Percentiles rank a stretch among this genome's conserved stretches.
phyloP scores from a whole-genome alignment of 2,329 filamentous ascomycete genomes.

The Thelonectria discophora region DNA sequence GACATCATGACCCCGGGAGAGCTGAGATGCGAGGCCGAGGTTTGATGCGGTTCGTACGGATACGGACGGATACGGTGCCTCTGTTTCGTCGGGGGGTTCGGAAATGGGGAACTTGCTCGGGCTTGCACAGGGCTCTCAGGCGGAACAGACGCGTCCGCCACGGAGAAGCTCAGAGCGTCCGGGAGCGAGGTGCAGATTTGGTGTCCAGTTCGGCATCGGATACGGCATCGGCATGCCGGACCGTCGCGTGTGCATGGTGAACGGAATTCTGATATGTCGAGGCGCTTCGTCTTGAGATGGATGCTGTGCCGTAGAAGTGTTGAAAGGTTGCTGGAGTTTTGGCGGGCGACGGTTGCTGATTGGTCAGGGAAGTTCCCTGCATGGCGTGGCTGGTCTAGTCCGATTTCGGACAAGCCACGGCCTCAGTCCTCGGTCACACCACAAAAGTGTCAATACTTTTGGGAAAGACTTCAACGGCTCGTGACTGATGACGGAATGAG shows the following conservation, averaged over 20 bases:
- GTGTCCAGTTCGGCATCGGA: conserved; percentile 27
- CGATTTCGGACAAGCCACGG: conserved; percentile 27
- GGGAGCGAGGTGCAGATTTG: conserved; percentile 18
- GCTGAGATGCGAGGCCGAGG: conserved; percentile 7
- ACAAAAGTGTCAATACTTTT: not conserved
- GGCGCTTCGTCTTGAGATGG: conserved; percentile 24
- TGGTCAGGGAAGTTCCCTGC: conserved; percentile 39
- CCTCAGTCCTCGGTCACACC: conserved; percentile 25
- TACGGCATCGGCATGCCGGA: conserved; percentile 38
- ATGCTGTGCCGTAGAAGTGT: conserved; percentile 25
- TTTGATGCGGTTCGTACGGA: conserved; percentile 5
- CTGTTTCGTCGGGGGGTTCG: not conserved
- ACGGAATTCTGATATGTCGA: conserved; percentile 36
- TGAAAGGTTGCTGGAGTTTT: conserved; percentile 27
- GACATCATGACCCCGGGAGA: conserved; percentile 34
- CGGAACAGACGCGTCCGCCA: conserved; percentile 26
- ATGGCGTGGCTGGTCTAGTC: conserved; percentile 31
- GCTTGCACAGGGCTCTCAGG: not conserved
- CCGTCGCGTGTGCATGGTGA: conserved; percentile 41
- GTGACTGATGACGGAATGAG: not conserved
- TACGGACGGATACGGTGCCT: too few relatives aligned
- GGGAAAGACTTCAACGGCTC: too few relatives aligned
- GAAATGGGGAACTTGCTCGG: too few relatives aligned
- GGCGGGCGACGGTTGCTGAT: conserved; percentile 30
- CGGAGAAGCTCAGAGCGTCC: conserved; percentile 27